Evolutionary conservation across 2,329 filamentous ascomycete genomes (phyloP), one percentile per base, ranked within the genome.

Genomic region (Dryadomyces quercivorus): DNA sequence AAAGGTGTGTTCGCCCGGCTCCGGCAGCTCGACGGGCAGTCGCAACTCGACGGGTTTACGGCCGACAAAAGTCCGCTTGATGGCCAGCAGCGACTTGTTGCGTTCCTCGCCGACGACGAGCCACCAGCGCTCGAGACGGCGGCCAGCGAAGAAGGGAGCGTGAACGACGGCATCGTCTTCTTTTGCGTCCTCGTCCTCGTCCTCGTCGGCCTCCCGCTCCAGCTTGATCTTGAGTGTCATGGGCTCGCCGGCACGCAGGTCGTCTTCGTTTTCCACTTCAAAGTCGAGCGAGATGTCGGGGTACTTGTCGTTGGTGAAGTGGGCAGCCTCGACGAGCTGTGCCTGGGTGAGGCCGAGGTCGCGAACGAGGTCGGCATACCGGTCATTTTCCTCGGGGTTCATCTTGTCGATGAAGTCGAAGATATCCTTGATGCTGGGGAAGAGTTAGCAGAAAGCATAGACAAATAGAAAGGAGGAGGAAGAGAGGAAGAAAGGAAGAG

Each of bases 51-150:
- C 71, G 65, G 86, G 56, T 38, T 54, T 84, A 62, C 80, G 80
- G 44, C 84, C 86, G 59, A 98, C 85, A 1, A 91, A 95, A 57
- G 98, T 85, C 61, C 92, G 82, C 77, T 97, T 98, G 74, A 97
- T 95, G 2, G 88, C 91, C 56, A 97, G 75, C 58, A 98, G 74
- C 59, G 78, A 91, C 74, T 89, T 92, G 44, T 86, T 88, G 67
- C 82, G 86, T 72, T 96, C 90, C 62, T 97, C 91, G 34, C 91
- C 92, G 38, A 98, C 88, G 20, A 98, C 88, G 55, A 98, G 73
- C 93, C 93, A 98, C 91, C 91, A 98, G 66, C 93, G 95, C 76
- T 98, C 93, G 74, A 88, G 85, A 77, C 98, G 98, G 69, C 86
- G 85, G 51, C 70, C 75, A 1, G 93, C 91, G 67, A 93, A 98